Percentiles rank a stretch among this genome's conserved stretches.
Conservation (phyloP, 83 land plant species). For the Larix sibirica region DNA sequence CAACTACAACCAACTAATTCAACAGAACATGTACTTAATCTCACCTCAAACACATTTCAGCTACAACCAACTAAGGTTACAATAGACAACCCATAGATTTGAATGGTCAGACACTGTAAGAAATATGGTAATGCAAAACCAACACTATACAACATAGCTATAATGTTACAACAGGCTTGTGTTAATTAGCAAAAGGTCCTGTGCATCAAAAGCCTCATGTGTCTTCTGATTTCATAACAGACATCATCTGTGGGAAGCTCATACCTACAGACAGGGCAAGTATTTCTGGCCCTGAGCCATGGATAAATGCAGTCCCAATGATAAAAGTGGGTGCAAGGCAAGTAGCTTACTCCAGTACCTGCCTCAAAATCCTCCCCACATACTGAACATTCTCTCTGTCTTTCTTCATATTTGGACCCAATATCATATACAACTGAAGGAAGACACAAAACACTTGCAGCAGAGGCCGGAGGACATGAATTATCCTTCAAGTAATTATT, state of each 20-base stretch:
- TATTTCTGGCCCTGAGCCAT: constrained; percentile 6
- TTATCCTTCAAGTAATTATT: neutral
- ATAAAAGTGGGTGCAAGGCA: constrained; percentile 8
- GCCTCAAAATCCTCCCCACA: neutral
- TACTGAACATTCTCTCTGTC: neutral
- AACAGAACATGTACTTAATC: too few relatives aligned
- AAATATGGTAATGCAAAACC: too few relatives aligned
- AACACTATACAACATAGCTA: too few relatives aligned
- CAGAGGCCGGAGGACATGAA: neutral
- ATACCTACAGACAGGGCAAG: neutral
- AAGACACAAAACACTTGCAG: constrained; percentile 7
- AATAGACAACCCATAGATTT: too few relatives aligned
- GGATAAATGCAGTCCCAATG: constrained; percentile 3
- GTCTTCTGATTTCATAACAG: neutral
- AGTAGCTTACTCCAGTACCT: neutral
- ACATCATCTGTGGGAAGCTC: constrained; percentile 5
- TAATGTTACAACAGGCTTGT: too few relatives aligned
- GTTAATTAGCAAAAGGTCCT: neutral
- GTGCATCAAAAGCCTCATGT: neutral
- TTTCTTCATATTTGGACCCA: neutral
- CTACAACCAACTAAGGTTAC: too few relatives aligned
- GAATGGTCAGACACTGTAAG: too few relatives aligned
- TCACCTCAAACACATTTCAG: too few relatives aligned
- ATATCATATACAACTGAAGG: neutral
- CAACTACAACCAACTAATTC: too few relatives aligned